Evolutionary conservation across 139 green algal species (phyloP), one percentile per base, ranked within the genome.

Genomic region (Nannochloris sp.): DNA sequence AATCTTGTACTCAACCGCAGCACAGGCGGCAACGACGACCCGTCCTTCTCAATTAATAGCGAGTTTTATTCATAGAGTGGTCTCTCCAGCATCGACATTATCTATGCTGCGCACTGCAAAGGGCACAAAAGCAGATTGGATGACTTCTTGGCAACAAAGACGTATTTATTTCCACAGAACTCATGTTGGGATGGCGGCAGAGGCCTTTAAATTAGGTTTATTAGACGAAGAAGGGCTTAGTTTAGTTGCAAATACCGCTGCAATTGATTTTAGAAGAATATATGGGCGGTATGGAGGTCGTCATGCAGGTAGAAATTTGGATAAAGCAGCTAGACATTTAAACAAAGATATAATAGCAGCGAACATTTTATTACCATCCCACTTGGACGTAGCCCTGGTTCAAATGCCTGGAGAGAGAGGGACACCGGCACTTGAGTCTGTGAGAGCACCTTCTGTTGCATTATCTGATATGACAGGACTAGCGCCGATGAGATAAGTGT

Each of bases 131-230:
- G 35, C 39, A 31, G 60, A 44, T 54, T 73, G 68, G 63, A 59
- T 65, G 6, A 47, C 54, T 3, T 54, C 54, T 9, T 85, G 79
- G 79, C 47, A 67, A 30, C 14, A 64, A 35, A 64, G 51, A 27
- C 38, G 61, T 54, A 81, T 85, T 47, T 72, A 65, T 46, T 57
- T 83, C n/a, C 58, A 75, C 60, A 48, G 46, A 25, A 79, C 71
- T 19, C 65, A 79, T 46, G 61, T 85, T 33, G 79, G 76, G 57
- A 81, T 84, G 75, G 72, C 79, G 3, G 23, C 56, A 46, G 38
- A 79, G 36, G 32, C 54, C 8, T 47, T 62, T 57, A 71, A 62
- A 1, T 24, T 81, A 48, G 71, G 68, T 14, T 55, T 85, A 39
- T 36, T 85, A 25, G 69, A 76, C 42, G 27, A 25, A 1, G 53